phyloP scores from a whole-genome alignment of 495 filamentous ascomycete genomes.

The Paragyromitra xinjiangensis region DNA sequence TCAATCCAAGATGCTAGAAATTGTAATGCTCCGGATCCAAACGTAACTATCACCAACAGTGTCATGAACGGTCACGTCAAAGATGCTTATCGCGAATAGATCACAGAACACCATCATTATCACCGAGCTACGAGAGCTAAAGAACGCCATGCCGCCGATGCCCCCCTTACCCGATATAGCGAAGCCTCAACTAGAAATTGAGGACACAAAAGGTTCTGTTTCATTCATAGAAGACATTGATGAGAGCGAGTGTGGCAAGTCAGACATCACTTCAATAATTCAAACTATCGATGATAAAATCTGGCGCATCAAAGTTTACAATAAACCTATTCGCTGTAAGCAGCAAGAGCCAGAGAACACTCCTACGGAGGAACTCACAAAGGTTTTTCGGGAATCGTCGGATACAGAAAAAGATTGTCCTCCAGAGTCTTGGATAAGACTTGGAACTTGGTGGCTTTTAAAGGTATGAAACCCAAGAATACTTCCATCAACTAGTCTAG shows the following conservation, averaged over 20 bases:
- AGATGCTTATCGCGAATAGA: constrained; percentile 12
- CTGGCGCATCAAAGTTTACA: not conserved
- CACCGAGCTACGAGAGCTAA: constrained; percentile 18
- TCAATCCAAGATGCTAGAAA: constrained; percentile 25
- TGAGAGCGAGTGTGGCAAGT: not conserved
- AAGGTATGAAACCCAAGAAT: constrained; percentile 55
- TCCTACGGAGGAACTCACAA: constrained; percentile 7
- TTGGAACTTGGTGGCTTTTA: constrained; percentile 63
- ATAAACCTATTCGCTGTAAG: constrained; percentile 9
- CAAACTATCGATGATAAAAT: constrained; percentile 12
- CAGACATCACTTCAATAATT: constrained; percentile 16
- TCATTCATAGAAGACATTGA: not conserved
- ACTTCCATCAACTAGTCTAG: not conserved
- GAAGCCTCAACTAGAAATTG: not conserved
- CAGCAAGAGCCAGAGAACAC: constrained; percentile 22
- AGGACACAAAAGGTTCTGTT: not conserved
- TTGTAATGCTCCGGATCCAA: constrained; percentile 19
- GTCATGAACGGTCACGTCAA: not conserved
- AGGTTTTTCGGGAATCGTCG: not conserved
- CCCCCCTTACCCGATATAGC: not conserved
- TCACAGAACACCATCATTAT: constrained; percentile 13
- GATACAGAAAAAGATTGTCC: not conserved
- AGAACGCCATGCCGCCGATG: constrained; percentile 3
- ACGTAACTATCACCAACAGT: constrained; percentile 5
- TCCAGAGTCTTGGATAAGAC: constrained; percentile 57